A percentile compares a stretch with the other conserved stretches of the same genome.
These are phyloP conservation scores for Candida krabiensis DNA, from an alignment of 805 yeast genomes.

Conservation along the genomic window DNA sequence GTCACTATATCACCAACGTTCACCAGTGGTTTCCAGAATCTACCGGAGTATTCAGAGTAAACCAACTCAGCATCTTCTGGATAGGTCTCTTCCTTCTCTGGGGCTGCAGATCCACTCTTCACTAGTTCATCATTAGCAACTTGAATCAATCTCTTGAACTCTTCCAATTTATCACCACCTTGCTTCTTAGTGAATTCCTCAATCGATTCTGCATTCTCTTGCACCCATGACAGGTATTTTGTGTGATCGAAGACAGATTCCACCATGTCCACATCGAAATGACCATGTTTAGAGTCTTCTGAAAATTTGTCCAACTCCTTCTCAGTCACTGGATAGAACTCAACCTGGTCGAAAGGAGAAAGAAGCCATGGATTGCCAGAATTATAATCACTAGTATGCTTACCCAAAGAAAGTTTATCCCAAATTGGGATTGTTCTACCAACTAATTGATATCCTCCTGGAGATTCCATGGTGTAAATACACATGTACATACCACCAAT, in stretches of 20 bases:
- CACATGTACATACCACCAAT: constrained; percentile 99
- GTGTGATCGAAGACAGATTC: constrained; percentile 82
- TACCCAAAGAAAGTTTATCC: constrained; percentile 86
- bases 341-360: constrained; percentile 90
- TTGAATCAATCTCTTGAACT: constrained; percentile 81
- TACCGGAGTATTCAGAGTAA: constrained; percentile 94
- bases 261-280: constrained; percentile 69
- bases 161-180: constrained; percentile 79
- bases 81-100: constrained; percentile 52
- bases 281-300: constrained; percentile 78
- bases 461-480: constrained; percentile 96
- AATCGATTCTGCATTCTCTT: constrained; percentile 70
- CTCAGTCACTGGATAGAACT: constrained; percentile 89
- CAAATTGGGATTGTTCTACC: constrained; percentile 97
- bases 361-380: constrained; percentile 80
- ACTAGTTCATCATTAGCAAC: constrained; percentile 74
- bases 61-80: constrained; percentile 81
- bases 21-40: constrained; percentile 93
- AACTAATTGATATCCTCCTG: constrained; percentile 96
- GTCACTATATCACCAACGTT: constrained; percentile 72
- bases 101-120: constrained; percentile 47
- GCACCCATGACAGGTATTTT: constrained; percentile 76
- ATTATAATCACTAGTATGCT: constrained; percentile 48
- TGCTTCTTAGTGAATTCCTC: constrained; percentile 64
- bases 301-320: constrained; percentile 70